A percentile compares a stretch with the other conserved stretches of the same genome.
Evolutionary conservation across 2,329 filamentous ascomycete species (phyloP).

Genomic region (Exophiala phaeomuriformis): DNA sequence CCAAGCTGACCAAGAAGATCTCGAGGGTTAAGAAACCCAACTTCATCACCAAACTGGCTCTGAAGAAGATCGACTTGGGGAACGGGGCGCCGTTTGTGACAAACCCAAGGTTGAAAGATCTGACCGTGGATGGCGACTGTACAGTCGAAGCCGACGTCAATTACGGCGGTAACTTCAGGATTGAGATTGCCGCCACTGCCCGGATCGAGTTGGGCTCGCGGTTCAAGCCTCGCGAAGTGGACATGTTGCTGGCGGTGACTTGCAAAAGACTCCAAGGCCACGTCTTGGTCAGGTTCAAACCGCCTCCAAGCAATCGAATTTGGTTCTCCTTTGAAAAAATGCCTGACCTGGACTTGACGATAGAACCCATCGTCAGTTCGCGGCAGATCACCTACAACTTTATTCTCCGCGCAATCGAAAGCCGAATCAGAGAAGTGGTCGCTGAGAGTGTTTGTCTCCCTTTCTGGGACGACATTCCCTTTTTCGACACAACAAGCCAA

Average conservation of each 20-base stretch:
- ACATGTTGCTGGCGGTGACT: constrained; percentile 77
- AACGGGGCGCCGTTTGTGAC: constrained; percentile 81
- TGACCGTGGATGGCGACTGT: constrained; percentile 87
- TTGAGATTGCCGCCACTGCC: constrained; percentile 87
- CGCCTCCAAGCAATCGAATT: constrained; percentile 88
- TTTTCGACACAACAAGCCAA: constrained; percentile 73
- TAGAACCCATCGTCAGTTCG: constrained; percentile 91
- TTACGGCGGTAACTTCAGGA: constrained; percentile 80
- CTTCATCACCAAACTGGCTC: constrained; percentile 77
- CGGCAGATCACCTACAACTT: constrained; percentile 92
- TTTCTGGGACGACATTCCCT: constrained; percentile 94
- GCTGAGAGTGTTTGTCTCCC: constrained; percentile 85
- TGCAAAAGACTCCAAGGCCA: constrained; percentile 82
- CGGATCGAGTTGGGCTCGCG: constrained; percentile 82
- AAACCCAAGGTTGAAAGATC: constrained; percentile 76
- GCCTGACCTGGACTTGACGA: constrained; percentile 87
- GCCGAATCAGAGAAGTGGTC: constrained; percentile 85
- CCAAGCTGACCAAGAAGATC: constrained; percentile 94
- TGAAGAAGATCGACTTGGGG: constrained; percentile 77
- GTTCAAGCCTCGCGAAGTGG: constrained; percentile 85
- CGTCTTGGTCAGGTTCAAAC: constrained; percentile 77
- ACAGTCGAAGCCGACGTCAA: constrained; percentile 78
- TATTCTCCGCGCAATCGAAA: constrained; percentile 89
- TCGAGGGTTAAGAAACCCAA: constrained; percentile 84
- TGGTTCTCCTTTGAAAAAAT: constrained; percentile 94